Percentiles rank a stretch among this genome's conserved stretches.
These are phyloP conservation scores for Coccomyxa sp. DNA, from an alignment of 139 green algal species.

Conservation along the genomic window DNA sequence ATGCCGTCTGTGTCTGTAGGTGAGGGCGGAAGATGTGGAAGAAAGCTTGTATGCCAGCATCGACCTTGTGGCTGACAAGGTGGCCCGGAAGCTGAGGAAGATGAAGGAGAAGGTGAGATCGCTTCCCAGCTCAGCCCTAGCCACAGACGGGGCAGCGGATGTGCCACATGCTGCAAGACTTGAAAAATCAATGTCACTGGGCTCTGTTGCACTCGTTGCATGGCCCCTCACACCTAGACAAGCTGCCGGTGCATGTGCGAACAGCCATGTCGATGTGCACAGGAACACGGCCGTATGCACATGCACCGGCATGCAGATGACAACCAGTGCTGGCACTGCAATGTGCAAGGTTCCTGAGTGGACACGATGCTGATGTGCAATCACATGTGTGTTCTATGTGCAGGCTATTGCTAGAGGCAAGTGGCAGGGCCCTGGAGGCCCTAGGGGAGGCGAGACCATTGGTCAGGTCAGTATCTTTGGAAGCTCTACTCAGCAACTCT, in stretches of 20 bases:
- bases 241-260: too few relatives aligned
- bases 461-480: background rate
- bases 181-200: background rate
- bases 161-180: background rate
- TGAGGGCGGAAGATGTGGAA: slow-evolving; percentile 57
- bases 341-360: too few relatives aligned
- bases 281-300: background rate
- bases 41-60: slow-evolving; percentile 62
- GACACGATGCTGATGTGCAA: too few relatives aligned
- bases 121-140: background rate
- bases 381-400: too few relatives aligned
- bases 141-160: background rate
- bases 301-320: too few relatives aligned
- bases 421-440: slow-evolving; percentile 20
- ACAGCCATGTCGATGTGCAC: too few relatives aligned
- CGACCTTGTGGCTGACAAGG: slow-evolving; percentile 67
- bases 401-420: slow-evolving; percentile 27
- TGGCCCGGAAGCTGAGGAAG: slow-evolving; percentile 43
- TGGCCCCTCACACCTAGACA: too few relatives aligned
- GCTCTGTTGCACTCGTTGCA: slow-evolving; percentile 3
- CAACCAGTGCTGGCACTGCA: too few relatives aligned
- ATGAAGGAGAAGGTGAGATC: slow-evolving; percentile 38
- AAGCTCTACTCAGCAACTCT: too few relatives aligned
- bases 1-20: slow-evolving; percentile 2
- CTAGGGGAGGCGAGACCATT: background rate